Conservation (phyloP, 805 yeast species). For the Candida railenensis region DNA sequence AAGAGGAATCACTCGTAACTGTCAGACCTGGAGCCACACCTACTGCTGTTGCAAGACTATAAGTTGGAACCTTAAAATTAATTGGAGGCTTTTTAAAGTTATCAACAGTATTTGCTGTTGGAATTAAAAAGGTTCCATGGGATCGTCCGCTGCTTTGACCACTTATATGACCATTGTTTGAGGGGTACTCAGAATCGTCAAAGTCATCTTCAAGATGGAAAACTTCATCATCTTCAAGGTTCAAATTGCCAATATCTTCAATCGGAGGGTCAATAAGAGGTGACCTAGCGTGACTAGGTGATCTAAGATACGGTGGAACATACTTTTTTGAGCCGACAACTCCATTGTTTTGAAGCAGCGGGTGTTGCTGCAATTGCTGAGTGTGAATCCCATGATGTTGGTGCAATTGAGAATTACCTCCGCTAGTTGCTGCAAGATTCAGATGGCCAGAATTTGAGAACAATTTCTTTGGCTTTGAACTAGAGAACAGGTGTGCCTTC, state of each 20-base stretch:
- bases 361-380: slow-evolving; percentile 5
- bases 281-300: slow-evolving; percentile 32
- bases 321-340: slow-evolving; percentile 29
- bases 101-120: not conserved
- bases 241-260: slow-evolving; percentile 36
- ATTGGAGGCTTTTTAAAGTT: slow-evolving; percentile 3
- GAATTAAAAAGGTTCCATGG: not conserved
- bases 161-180: not conserved
- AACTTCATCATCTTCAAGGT: slow-evolving; percentile 34
- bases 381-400: not conserved
- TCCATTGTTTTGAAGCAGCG: slow-evolving; percentile 3
- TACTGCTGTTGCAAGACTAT: slow-evolving; percentile 2
- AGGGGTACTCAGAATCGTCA: slow-evolving; percentile 10
- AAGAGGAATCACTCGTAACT: not conserved
- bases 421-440: not conserved
- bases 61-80: slow-evolving; percentile 6
- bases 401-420: not conserved
- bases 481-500: slow-evolving; percentile 2
- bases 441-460: not conserved
- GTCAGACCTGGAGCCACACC: not conserved
- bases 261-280: slow-evolving; percentile 32
- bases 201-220: slow-evolving; percentile 44
- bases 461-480: not conserved
- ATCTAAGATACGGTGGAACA: slow-evolving; percentile 42
- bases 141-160: not conserved